Conservation (phyloP, 2,329 filamentous ascomycete species). For the Bipolaris bicolor region DNA sequence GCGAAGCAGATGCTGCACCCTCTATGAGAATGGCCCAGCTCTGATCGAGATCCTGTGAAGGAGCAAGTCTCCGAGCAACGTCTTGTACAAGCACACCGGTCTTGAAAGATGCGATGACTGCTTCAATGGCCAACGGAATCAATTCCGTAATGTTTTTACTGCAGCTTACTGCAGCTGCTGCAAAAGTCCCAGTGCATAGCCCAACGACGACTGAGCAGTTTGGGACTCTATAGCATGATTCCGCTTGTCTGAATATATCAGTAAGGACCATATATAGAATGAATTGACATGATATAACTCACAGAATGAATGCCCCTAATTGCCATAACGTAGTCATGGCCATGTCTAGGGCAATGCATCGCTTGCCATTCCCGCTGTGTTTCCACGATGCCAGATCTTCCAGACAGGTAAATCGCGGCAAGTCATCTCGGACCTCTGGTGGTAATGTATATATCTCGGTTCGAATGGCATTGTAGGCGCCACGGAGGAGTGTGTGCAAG, state of each 20-base stretch:
- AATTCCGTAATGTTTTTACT: not conserved
- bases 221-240: not conserved
- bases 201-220: not conserved
- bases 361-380: constrained; percentile 1
- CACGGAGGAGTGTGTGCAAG: constrained; percentile 12
- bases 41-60: not conserved
- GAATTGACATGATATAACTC: not conserved
- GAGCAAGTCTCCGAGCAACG: constrained; percentile 4
- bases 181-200: not conserved
- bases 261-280: not conserved
- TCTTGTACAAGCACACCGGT: constrained; percentile 4
- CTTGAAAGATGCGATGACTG: not conserved
- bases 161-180: not conserved
- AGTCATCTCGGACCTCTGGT: not conserved
- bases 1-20: constrained; percentile 2
- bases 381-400: constrained; percentile 11
- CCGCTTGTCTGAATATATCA: not conserved
- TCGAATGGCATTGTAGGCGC: constrained; percentile 14
- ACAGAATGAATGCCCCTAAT: constrained; percentile 19
- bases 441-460: constrained; percentile 12
- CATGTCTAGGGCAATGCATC: constrained; percentile 18
- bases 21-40: not conserved
- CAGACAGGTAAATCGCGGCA: constrained; percentile 17
- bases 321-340: constrained; percentile 23
- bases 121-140: not conserved